These are phyloP conservation scores for Cordyceps cicadae DNA, from an alignment of 2,329 filamentous ascomycete species.

Conservation along the genomic window DNA sequence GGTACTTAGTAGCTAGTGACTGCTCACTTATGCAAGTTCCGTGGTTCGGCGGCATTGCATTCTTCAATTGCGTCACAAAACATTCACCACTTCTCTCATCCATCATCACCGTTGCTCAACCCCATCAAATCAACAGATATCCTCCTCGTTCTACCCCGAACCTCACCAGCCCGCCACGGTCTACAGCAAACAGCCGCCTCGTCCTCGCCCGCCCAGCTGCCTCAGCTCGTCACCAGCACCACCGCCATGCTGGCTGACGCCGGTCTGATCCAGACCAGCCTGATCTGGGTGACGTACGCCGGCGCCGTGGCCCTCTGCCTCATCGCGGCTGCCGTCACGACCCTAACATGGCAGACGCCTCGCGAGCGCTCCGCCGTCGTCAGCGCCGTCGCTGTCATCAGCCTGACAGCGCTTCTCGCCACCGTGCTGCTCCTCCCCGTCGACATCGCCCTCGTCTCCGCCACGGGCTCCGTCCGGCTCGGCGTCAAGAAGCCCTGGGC, in stretches of 20 bases:
- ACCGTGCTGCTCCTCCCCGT: conserved; percentile 89
- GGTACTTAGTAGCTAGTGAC: not conserved
- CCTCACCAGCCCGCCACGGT: not conserved
- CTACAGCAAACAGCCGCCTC: not conserved
- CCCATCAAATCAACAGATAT: not conserved
- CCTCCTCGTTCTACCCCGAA: not conserved
- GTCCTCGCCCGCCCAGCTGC: not conserved
- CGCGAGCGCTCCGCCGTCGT: conserved; percentile 77
- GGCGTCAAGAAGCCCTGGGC: conserved; percentile 94
- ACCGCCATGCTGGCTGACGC: conserved; percentile 31
- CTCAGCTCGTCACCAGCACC: not conserved
- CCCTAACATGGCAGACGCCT: conserved; percentile 84
- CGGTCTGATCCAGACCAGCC: conserved; percentile 69
- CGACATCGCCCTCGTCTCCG: conserved; percentile 89
- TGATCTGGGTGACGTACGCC: conserved; percentile 94
- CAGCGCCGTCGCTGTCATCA: conserved; percentile 77
- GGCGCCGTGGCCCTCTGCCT: conserved; percentile 71
- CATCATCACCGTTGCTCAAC: not conserved
- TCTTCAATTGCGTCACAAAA: conserved; percentile 12
- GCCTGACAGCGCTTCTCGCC: conserved; percentile 77
- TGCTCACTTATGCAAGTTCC: conserved; percentile 6
- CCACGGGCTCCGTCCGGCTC: conserved; percentile 65
- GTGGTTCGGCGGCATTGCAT: not conserved
- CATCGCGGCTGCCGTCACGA: conserved; percentile 71
- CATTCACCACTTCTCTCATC: not conserved